Evolutionary conservation across 2,329 filamentous ascomycete species (phyloP).

Genomic region (Aureobasidium sp.): DNA sequence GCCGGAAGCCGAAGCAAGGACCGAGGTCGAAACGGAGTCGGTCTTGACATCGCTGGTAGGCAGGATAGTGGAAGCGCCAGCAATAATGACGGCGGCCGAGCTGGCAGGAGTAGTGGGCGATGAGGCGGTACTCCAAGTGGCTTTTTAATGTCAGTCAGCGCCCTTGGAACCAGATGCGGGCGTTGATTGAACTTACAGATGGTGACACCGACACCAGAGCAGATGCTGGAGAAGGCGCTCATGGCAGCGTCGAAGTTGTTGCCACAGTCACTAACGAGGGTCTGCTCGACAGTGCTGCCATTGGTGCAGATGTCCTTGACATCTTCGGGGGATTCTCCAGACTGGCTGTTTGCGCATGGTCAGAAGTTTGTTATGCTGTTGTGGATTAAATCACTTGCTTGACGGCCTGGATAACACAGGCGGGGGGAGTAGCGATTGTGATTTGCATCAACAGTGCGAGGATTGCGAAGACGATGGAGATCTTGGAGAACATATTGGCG

Average conservation of each 20-base stretch:
- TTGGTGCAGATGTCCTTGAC: slow-evolving; percentile 26
- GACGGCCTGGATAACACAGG: slow-evolving; percentile 44
- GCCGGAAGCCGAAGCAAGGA: not conserved
- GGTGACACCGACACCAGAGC: slow-evolving; percentile 25
- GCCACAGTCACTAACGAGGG: slow-evolving; percentile 25
- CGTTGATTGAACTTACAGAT: slow-evolving; percentile 20
- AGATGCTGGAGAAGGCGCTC: slow-evolving; percentile 25
- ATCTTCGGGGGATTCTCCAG: slow-evolving; percentile 25
- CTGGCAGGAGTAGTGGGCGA: slow-evolving; percentile 15
- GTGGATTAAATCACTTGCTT: slow-evolving; percentile 32
- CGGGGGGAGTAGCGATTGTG: slow-evolving; percentile 36
- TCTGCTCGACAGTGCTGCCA: slow-evolving; percentile 22
- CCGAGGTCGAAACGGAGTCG: slow-evolving; percentile 9
- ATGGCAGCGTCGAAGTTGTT: slow-evolving; percentile 22
- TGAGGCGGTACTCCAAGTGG: slow-evolving; percentile 16
- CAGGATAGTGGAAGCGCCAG: not conserved
- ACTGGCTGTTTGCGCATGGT: slow-evolving; percentile 18
- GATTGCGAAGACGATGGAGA: slow-evolving; percentile 35
- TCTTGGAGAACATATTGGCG: slow-evolving; percentile 39
- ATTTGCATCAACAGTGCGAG: slow-evolving; percentile 38
- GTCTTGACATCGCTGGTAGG: slow-evolving; percentile 7
- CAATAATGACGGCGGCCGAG: not conserved
- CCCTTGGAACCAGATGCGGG: not conserved
- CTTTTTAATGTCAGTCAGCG: not conserved
- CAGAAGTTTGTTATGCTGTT: not conserved